phyloP scores from a whole-genome alignment of 1,284 basidiomycete genomes.

The Leccinum subrobustum region DNA sequence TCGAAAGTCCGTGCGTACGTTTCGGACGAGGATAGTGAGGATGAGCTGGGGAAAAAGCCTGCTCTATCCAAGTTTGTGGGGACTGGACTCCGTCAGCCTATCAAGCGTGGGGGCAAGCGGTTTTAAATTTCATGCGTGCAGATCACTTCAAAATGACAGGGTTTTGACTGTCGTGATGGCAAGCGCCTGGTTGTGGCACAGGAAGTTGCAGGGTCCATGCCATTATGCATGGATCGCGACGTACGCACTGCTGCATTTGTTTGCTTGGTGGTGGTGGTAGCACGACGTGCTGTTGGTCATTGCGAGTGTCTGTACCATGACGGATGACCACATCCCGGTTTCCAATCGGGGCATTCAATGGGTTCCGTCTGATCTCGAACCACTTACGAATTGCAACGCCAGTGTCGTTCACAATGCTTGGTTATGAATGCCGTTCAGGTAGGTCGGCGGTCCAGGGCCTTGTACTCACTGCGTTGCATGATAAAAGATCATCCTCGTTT shows the following conservation, averaged over 20 bases:
- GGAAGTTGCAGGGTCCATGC: conserved; percentile 13
- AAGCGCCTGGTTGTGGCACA: background rate
- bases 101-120: conserved; percentile 69
- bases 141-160: background rate
- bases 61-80: conserved; percentile 37
- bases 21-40: conserved; percentile 57
- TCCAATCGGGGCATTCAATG: conserved; percentile 1
- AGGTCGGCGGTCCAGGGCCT: background rate
- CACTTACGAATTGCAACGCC: background rate
- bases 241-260: background rate
- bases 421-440: background rate
- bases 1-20: conserved; percentile 38
- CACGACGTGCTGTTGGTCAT: background rate
- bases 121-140: conserved; percentile 46
- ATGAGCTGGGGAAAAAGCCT: conserved; percentile 42
- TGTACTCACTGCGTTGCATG: background rate
- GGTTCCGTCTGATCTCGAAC: background rate
- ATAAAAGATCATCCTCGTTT: conserved; percentile 1
- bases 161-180: background rate
- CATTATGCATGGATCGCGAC: conserved; percentile 1
- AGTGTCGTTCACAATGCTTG: background rate
- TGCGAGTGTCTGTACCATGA: conserved; percentile 11
- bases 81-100: conserved; percentile 57
- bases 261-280: background rate
- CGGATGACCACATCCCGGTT: conserved; percentile 4